Percentiles rank a stretch among this genome's conserved stretches.
Conservation (phyloP, 768 basidiomycete genomes). For the Boletus subcaerulescens region DNA sequence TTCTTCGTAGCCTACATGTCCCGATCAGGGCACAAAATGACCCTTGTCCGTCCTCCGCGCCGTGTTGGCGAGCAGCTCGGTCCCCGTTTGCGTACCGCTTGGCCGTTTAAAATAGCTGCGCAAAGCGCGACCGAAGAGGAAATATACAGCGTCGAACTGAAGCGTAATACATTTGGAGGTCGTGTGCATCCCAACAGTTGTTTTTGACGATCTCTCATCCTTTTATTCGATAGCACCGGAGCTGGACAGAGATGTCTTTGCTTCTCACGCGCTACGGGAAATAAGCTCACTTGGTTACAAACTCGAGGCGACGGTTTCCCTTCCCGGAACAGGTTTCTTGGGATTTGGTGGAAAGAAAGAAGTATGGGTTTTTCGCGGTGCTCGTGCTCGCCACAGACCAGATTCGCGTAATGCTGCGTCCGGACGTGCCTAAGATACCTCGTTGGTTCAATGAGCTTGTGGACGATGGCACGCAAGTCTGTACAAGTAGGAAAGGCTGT, state of each 20-base stretch:
- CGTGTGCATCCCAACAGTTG: neutral
- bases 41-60: slow-evolving; percentile 40
- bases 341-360: slow-evolving; percentile 48
- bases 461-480: neutral
- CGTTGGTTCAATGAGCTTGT: neutral
- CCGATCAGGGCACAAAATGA: slow-evolving; percentile 53
- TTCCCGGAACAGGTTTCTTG: slow-evolving; percentile 42
- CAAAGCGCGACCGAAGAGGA: slow-evolving; percentile 48
- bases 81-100: slow-evolving; percentile 37
- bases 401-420: slow-evolving; percentile 27
- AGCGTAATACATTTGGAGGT: slow-evolving; percentile 39
- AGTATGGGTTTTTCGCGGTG: slow-evolving; percentile 62
- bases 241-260: slow-evolving; percentile 52
- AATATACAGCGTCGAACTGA: slow-evolving; percentile 55
- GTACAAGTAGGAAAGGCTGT: slow-evolving; percentile 8
- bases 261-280: slow-evolving; percentile 61
- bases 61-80: slow-evolving; percentile 38
- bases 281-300: slow-evolving; percentile 55
- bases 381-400: slow-evolving; percentile 25
- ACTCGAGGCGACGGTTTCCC: slow-evolving; percentile 64
- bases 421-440: slow-evolving; percentile 16
- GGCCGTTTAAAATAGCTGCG: slow-evolving; percentile 40
- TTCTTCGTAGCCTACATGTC: slow-evolving; percentile 71
- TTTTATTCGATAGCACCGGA: slow-evolving; percentile 32
- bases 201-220: neutral